Percentiles rank a stretch among this genome's conserved stretches.
Conservation (phyloP, 768 basidiomycete genomes). For the Coprinopsis marcescibilis region DNA sequence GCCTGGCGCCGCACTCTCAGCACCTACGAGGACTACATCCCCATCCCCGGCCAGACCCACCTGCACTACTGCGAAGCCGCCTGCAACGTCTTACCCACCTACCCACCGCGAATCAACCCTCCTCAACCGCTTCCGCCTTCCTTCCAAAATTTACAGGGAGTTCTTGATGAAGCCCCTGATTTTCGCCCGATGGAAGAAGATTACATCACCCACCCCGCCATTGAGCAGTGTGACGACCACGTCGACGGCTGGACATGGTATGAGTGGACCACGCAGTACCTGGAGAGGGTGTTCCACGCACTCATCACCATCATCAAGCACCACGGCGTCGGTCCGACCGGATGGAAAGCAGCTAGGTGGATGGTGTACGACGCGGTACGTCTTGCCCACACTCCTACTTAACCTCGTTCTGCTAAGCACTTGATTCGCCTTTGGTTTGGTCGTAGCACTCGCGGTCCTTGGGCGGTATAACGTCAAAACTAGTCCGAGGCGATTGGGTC, state of each 20-base stretch:
- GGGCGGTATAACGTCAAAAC: too few species aligned
- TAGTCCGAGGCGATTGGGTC: too few species aligned
- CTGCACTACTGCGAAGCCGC: background rate
- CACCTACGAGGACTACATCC: background rate
- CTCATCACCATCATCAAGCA: slow-evolving; percentile 8
- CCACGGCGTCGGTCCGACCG: slow-evolving; percentile 10
- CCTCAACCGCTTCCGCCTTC: background rate
- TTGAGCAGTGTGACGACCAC: background rate
- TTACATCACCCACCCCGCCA: background rate
- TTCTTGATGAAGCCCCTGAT: slow-evolving; percentile 3
- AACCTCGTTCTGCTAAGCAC: too few species aligned
- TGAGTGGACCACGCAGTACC: slow-evolving; percentile 1
- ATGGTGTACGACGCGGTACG: slow-evolving; percentile 16
- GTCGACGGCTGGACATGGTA: background rate
- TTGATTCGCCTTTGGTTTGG: too few species aligned
- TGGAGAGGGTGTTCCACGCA: background rate
- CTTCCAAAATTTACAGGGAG: background rate
- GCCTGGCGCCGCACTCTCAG: too few species aligned
- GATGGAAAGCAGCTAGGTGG: slow-evolving; percentile 15
- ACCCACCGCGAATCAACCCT: background rate
- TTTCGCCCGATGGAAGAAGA: background rate
- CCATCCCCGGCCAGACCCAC: background rate
- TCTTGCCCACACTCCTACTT: too few species aligned
- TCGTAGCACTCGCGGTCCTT: too few species aligned
- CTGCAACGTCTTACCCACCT: background rate